Evolutionary conservation across 345 rosid species (phyloP).

Genomic region (Brassica juncea): DNA sequence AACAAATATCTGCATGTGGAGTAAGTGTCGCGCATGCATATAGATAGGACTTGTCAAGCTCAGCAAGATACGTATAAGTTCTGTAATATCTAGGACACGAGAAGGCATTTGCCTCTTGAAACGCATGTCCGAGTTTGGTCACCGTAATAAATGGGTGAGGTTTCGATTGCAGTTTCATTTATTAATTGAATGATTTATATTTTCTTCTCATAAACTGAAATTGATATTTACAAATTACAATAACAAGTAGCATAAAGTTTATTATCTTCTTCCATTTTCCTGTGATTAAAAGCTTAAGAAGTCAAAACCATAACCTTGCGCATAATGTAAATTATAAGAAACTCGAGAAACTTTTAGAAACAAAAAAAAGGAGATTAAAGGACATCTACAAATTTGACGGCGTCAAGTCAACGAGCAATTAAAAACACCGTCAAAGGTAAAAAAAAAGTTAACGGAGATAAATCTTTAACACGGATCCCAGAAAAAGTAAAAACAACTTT

Average conservation of each 20-base stretch:
- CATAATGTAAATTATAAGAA: neutral
- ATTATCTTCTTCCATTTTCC: neutral
- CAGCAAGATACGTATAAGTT: neutral
- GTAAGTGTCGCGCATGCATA: neutral
- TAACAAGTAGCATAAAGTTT: neutral
- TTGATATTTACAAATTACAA: neutral
- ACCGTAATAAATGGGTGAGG: neutral
- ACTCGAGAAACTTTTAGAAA: slow-evolving; percentile 12
- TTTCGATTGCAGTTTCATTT: neutral
- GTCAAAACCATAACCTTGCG: slow-evolving; percentile 13
- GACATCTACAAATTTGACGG: slow-evolving; percentile 39
- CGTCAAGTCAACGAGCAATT: slow-evolving; percentile 41
- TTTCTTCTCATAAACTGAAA: neutral
- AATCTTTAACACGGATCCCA: slow-evolving; percentile 31
- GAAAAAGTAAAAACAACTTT: neutral
- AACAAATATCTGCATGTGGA: neutral
- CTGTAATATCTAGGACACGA: neutral
- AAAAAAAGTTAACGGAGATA: slow-evolving; percentile 41
- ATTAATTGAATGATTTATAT: too few relatives aligned
- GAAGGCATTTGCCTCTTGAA: neutral
- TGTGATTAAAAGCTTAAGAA: neutral
- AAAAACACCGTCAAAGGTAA: slow-evolving; percentile 38
- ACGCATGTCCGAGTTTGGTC: neutral
- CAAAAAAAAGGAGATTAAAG: slow-evolving; percentile 17
- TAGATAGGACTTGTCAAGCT: neutral